Evolutionary conservation across 1,284 basidiomycete species (phyloP).

Genomic region (Pisolithus thermaeus): DNA sequence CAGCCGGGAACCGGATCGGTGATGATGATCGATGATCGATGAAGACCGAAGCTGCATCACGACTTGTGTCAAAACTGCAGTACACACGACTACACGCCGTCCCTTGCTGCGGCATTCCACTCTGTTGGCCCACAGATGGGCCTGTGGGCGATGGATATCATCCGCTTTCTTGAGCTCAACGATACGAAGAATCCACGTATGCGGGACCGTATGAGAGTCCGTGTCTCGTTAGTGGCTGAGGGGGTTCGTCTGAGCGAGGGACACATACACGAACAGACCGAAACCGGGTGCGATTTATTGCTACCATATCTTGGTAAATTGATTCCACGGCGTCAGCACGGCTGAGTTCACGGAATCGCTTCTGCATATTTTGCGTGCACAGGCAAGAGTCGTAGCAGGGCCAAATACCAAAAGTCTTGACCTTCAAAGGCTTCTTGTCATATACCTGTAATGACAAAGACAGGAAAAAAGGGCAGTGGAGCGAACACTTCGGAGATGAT

Average conservation of each 20-base stretch:
- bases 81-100: too few relatives aligned
- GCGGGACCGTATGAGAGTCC: slow-evolving; percentile 3
- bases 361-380: slow-evolving; percentile 97
- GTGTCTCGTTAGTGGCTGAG: too few relatives aligned
- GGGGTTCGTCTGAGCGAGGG: not conserved
- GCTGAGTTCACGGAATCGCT: slow-evolving; percentile 96
- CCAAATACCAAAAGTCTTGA: slow-evolving; percentile 99
- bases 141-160: slow-evolving; percentile 78
- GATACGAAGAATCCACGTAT: slow-evolving; percentile 83
- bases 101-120: too few relatives aligned
- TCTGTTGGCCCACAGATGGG: too few relatives aligned
- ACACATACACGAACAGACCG: slow-evolving; percentile 88
- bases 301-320: slow-evolving; percentile 99
- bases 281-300: slow-evolving; percentile 98
- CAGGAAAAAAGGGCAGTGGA: slow-evolving; percentile 17
- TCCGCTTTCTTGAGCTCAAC: slow-evolving; percentile 90
- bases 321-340: slow-evolving; percentile 95
- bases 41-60: too few relatives aligned
- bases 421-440: slow-evolving; percentile 95
- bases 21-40: too few relatives aligned
- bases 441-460: slow-evolving; percentile 61
- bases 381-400: slow-evolving; percentile 80
- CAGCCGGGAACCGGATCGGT: too few relatives aligned
- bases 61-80: too few relatives aligned
- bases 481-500: slow-evolving; percentile 81